These are phyloP conservation scores for Suillus lakei DNA, from an alignment of 768 basidiomycete species.

Conservation along the genomic window DNA sequence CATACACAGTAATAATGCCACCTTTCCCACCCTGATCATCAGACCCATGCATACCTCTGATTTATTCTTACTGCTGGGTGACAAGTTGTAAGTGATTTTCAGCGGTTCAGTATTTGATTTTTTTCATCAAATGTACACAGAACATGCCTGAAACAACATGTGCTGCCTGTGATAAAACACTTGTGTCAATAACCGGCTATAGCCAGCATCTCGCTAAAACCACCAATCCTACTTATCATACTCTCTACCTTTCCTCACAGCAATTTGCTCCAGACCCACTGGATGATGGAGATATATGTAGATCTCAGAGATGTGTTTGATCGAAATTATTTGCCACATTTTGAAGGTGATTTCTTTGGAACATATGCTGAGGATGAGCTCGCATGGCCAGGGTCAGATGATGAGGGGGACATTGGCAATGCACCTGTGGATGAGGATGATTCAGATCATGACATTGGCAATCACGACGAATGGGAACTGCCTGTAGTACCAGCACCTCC, in stretches of 20 bases:
- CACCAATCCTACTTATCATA: neutral
- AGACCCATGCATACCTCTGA: neutral
- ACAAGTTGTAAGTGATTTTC: neutral
- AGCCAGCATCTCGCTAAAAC: conserved; percentile 9
- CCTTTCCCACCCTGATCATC: neutral
- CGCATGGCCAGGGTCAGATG: neutral
- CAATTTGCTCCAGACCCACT: neutral
- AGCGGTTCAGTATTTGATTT: neutral
- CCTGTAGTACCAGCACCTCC: neutral
- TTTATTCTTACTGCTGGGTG: neutral
- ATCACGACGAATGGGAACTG: neutral
- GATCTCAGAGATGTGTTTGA: neutral
- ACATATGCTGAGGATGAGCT: neutral
- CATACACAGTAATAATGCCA: neutral
- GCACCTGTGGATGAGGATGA: neutral
- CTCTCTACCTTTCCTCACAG: neutral
- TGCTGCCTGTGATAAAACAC: neutral
- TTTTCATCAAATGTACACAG: neutral
- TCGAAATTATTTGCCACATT: neutral
- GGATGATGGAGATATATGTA: neutral
- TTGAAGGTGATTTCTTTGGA: neutral
- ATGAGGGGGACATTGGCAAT: neutral
- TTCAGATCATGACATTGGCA: neutral
- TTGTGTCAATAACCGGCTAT: neutral
- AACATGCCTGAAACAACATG: neutral